phyloP scores from a whole-genome alignment of 2,329 filamentous ascomycete species.

The Macroventuria anomochaeta region DNA sequence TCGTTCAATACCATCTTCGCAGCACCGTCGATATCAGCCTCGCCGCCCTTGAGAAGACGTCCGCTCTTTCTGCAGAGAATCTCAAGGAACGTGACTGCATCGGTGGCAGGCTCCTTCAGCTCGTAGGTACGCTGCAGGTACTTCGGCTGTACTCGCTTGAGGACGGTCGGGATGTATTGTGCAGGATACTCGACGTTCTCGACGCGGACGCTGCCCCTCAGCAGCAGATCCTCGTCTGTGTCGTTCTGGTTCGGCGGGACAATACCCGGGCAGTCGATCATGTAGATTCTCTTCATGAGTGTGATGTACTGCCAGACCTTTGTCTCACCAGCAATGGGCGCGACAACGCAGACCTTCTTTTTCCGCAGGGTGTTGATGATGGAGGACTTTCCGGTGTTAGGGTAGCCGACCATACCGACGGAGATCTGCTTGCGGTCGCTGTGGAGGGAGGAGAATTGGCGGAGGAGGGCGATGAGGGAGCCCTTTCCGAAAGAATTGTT shows the following conservation, averaged over 20 bases:
- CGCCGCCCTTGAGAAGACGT: slow-evolving; percentile 86
- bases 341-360: slow-evolving; percentile 92
- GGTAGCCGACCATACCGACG: slow-evolving; percentile 86
- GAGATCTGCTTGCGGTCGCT: slow-evolving; percentile 92
- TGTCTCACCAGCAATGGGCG: slow-evolving; percentile 94
- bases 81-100: slow-evolving; percentile 83
- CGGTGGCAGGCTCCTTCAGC: slow-evolving; percentile 74
- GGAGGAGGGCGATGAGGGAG: slow-evolving; percentile 85
- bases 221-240: slow-evolving; percentile 83
- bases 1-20: slow-evolving; percentile 98
- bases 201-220: slow-evolving; percentile 89
- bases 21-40: slow-evolving; percentile 91
- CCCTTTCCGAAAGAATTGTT: slow-evolving; percentile 98
- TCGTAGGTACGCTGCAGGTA: slow-evolving; percentile 95
- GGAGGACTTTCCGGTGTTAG: slow-evolving; percentile 94
- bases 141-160: slow-evolving; percentile 79
- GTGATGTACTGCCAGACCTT: slow-evolving; percentile 99
- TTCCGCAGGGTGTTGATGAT: slow-evolving; percentile 96
- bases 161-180: slow-evolving; percentile 87
- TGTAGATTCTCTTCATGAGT: slow-evolving; percentile 89
- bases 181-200: slow-evolving; percentile 97
- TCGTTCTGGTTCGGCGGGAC: slow-evolving; percentile 88
- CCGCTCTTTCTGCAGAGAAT: slow-evolving; percentile 86
- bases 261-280: slow-evolving; percentile 97
- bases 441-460: slow-evolving; percentile 91